These are phyloP conservation scores for Globisporangium splendens DNA, from an alignment of 352 stramenopile species.

Conservation along the genomic window DNA sequence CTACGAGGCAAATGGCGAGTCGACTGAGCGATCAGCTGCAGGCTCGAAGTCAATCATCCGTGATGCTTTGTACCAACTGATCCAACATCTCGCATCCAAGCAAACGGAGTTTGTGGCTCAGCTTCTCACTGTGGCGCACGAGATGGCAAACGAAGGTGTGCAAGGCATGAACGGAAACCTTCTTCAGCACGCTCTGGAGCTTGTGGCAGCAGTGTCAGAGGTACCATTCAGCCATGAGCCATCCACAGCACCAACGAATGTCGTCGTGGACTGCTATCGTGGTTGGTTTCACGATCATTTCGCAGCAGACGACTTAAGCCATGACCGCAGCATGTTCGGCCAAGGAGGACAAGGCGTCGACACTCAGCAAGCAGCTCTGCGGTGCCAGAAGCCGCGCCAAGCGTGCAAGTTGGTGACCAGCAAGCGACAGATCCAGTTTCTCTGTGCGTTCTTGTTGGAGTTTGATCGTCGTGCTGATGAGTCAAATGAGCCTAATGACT, in stretches of 20 bases:
- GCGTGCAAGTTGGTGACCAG: constrained; percentile 19
- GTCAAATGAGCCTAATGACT: not conserved
- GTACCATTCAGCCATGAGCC: not conserved
- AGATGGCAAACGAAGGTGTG: constrained; percentile 27
- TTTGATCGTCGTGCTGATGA: constrained; percentile 20
- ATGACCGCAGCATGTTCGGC: not conserved
- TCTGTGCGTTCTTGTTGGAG: constrained; percentile 35
- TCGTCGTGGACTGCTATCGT: constrained; percentile 14
- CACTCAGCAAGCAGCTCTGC: not conserved
- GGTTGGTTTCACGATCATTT: constrained; percentile 28
- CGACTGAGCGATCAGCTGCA: not conserved
- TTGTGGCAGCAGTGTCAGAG: constrained; percentile 17
- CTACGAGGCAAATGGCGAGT: constrained; percentile 7
- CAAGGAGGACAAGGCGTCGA: not conserved
- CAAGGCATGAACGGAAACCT: constrained; percentile 11
- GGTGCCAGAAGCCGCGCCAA: constrained; percentile 2
- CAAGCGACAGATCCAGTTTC: constrained; percentile 36
- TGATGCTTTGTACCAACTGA: constrained; percentile 10
- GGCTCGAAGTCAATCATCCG: constrained; percentile 4
- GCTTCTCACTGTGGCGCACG: constrained; percentile 27
- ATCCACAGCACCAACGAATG: not conserved
- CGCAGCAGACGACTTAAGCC: not conserved
- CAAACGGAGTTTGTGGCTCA: constrained; percentile 14
- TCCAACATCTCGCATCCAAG: constrained; percentile 10
- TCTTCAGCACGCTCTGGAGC: constrained; percentile 23